Evolutionary conservation across 2,329 filamentous ascomycete genomes (phyloP).

Genomic region (Raffaelea albimanens): DNA sequence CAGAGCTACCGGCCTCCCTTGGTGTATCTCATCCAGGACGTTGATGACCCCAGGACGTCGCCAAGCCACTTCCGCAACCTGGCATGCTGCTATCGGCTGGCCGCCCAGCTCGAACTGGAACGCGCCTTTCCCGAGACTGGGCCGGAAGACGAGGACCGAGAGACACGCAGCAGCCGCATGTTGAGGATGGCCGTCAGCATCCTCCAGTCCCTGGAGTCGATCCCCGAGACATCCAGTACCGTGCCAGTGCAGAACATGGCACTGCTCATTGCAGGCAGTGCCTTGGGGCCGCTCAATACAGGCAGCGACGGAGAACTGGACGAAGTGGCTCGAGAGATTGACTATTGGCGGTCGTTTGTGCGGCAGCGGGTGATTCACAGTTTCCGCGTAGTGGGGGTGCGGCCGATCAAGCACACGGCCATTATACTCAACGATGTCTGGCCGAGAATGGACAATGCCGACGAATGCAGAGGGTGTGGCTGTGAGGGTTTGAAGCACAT

Average conservation of each 20-base stretch:
- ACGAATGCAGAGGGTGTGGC: too few species aligned
- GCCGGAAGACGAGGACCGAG: too few species aligned
- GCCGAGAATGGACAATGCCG: not conserved
- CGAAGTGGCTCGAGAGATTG: too few species aligned
- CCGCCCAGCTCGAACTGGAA: not conserved
- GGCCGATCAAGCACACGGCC: not conserved
- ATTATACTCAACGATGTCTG: not conserved
- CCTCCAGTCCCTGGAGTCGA: not conserved
- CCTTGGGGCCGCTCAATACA: not conserved
- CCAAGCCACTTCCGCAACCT: not conserved
- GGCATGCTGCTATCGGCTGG: not conserved
- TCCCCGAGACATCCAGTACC: not conserved
- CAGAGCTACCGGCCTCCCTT: not conserved
- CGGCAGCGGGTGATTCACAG: not conserved
- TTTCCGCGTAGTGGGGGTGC: not conserved
- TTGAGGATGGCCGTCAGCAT: not conserved
- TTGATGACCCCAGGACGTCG: not conserved
- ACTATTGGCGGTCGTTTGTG: not conserved
- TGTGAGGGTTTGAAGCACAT: too few species aligned
- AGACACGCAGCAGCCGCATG: not conserved
- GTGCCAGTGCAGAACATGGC: not conserved
- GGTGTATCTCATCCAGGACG: not conserved
- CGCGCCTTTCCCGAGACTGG: not conserved
- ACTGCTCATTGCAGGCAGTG: not conserved
- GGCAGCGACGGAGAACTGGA: not conserved